Percentiles rank a stretch among this genome's conserved stretches.
phyloP scores from a whole-genome alignment of 805 yeast species.

The Candida bentonensis region DNA sequence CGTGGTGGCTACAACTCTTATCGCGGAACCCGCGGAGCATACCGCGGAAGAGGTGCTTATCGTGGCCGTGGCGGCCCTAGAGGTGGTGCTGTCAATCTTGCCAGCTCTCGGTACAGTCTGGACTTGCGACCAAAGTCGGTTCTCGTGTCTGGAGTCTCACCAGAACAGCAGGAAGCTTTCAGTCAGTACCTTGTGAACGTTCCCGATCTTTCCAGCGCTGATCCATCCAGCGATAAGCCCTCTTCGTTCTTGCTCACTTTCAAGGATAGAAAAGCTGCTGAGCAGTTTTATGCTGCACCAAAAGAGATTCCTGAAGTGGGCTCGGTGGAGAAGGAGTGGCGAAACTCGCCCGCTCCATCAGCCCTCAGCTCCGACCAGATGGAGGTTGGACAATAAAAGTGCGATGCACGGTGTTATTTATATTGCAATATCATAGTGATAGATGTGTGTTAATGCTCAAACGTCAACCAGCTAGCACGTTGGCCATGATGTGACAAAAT shows the following conservation, averaged over 20 bases:
- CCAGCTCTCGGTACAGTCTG: conserved; percentile 15
- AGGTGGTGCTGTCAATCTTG: conserved; percentile 14
- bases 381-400: neutral
- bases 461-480: too few relatives aligned
- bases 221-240: conserved; percentile 5
- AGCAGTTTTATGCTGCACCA: conserved; percentile 18
- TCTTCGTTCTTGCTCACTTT: conserved; percentile 16
- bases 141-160: conserved; percentile 18
- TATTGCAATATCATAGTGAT: too few relatives aligned
- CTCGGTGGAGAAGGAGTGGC: conserved; percentile 17
- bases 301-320: conserved; percentile 19
- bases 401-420: neutral
- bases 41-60: conserved; percentile 10
- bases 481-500: too few relatives aligned
- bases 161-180: conserved; percentile 21
- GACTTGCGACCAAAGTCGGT: conserved; percentile 27
- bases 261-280: conserved; percentile 25
- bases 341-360: neutral
- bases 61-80: conserved; percentile 15
- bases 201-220: conserved; percentile 16
- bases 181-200: conserved; percentile 16
- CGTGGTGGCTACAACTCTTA: conserved; percentile 9
- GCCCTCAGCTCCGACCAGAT: neutral
- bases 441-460: too few relatives aligned
- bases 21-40: conserved; percentile 11